Evolutionary conservation across 768 basidiomycete species (phyloP).

Genomic region (Mycena capillaripes): DNA sequence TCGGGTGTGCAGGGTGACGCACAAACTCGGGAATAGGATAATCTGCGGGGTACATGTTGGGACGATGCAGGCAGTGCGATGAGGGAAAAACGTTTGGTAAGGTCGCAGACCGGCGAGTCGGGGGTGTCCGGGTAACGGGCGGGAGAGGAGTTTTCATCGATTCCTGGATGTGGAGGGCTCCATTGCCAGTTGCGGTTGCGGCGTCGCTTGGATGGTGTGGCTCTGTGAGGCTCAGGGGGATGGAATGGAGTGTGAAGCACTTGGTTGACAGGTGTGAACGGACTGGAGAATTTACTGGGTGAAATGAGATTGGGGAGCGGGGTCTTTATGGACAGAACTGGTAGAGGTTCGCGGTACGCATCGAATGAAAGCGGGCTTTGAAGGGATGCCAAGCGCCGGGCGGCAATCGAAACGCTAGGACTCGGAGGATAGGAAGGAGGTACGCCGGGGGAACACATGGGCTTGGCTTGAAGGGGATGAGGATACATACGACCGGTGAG

Average conservation of each 20-base stretch:
- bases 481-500: background rate
- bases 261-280: constrained; percentile 35
- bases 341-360: background rate
- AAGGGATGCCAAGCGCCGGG: constrained; percentile 12
- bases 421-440: background rate
- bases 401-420: constrained; percentile 6
- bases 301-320: constrained; percentile 29
- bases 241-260: constrained; percentile 31
- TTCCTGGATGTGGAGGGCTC: constrained; percentile 14
- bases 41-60: constrained; percentile 27
- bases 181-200: constrained; percentile 23
- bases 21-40: constrained; percentile 32
- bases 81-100: constrained; percentile 31
- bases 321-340: constrained; percentile 5
- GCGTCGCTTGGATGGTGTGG: constrained; percentile 25
- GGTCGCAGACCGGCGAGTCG: constrained; percentile 28
- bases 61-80: constrained; percentile 11
- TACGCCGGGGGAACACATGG: background rate
- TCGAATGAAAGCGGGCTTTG: background rate
- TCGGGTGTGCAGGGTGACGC: constrained; percentile 32
- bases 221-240: constrained; percentile 23
- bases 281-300: constrained; percentile 33
- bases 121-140: constrained; percentile 13
- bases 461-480: constrained; percentile 1
- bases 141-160: constrained; percentile 28